Evolutionary conservation across 345 rosid species (phyloP), one percentile per base, ranked within the genome.

Genomic region (Eucalyptus leucophloia): DNA sequence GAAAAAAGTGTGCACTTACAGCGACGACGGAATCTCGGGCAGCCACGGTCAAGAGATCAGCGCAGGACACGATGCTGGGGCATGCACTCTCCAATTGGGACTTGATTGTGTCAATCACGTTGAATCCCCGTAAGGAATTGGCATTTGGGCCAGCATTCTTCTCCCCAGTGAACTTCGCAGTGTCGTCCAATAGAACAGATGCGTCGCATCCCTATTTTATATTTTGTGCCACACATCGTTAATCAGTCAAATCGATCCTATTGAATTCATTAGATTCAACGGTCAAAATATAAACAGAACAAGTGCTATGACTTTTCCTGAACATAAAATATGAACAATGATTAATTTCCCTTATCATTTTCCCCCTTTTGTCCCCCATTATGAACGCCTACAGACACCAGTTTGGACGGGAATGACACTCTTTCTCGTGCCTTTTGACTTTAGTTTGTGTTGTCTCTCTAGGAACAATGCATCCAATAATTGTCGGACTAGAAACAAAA

Each of bases 21-120:
- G 88, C 88, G 34, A 89, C 92, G 16, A 90, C 90, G 1, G 94
- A 89, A 51, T 91, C 94, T 49, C 94, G 86, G 16, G 94, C 94
- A 13, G 91, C 92, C 3, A 92, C 92, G 1, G 92, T 89, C 19
- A 91, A 32, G 49, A 91, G 91, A 28, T 91, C 94, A 9, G 92
- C 92, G 19, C 94, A 92, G 40, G 94, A 91, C 56, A 92, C 92
- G 1, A 90, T 34, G 1, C 88, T 86, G 0, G 92, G 91, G 44
- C 94, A 91, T 13, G 26, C 42, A 16, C 58, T 81, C 88, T 92
- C 94, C 4, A 92, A 8, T 18, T 92, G 67, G 34, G 92, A 28
- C 45, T 92, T 92, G 42, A 91, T 90, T 2, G 72, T 49, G n/a
- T 91, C 94, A 44, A 91, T 89, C 16, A 92, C 94, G 0, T 92